Base-by-base conservation (phyloP, 257 asterid genomes). In the Rubia yunnanensis region DNA sequence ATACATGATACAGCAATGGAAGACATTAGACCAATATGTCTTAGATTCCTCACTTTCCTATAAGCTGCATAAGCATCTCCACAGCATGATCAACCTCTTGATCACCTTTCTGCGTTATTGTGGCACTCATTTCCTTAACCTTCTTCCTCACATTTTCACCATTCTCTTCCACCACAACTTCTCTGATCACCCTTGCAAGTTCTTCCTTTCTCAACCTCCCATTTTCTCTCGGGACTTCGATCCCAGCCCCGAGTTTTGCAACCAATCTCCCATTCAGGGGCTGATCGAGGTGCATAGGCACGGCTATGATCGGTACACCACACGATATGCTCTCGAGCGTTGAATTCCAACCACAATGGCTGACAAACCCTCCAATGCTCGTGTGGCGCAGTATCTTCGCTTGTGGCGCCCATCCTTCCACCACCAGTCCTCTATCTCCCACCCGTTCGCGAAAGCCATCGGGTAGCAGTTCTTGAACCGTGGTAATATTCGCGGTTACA, bases 341-440 rank as follows among this genome's bases (percentile, higher is more conserved):
- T 14, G 66, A 62, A 24, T 13, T 62, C 66, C 66, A 36, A n/a
- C 65, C 50, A 20, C 65, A 60, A 35, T 60, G 65, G 65, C 49
- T 34, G 18, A 60, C 18, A 10, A 36, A 38, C 17, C 66, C 66
- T 36, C 66, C 53, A 39, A 62, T 39, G 28, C 53, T 62, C 27
- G 32, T 2, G 2, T 62, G 66, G 66, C 54, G 18, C 0, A 62
- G 53, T 36, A 62, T 62, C 15, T 20, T 24, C 50, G 54, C 66
- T 41, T 62, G 66, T 1, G 66, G 66, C 3, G 44, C 64, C 64
- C 64, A 59, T 30, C 44, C 44, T 31, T 59, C 46, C 11, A 59
- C 27, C 23, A 59, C 64, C 64, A 59, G 15, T 14, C 64, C 64
- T 31, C 44, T 59, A 15, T n/a, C 44, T 32, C 24, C 13, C 22